Conservation (phyloP, 2,329 filamentous ascomycete species). For the Cytospora schulzeri region DNA sequence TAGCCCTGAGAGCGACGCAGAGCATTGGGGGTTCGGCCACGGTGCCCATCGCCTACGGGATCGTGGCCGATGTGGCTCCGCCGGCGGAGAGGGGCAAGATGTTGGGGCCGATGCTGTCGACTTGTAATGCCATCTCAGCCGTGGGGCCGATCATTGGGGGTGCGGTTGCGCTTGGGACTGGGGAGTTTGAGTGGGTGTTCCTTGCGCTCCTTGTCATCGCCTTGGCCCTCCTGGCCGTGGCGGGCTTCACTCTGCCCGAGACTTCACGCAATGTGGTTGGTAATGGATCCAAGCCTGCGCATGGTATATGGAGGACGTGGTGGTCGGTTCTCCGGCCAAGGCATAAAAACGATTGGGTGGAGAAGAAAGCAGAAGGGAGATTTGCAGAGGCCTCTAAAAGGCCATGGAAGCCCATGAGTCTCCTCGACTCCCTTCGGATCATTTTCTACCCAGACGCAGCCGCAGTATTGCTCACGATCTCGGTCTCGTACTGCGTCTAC, state of each 20-base stretch:
- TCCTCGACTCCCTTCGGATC: slow-evolving; percentile 51
- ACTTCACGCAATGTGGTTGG: slow-evolving; percentile 56
- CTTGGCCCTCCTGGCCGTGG: slow-evolving; percentile 44
- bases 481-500: slow-evolving; percentile 38
- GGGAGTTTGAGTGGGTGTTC: slow-evolving; percentile 62
- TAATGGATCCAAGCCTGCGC: slow-evolving; percentile 57
- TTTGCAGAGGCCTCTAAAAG: slow-evolving; percentile 37
- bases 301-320: slow-evolving; percentile 52
- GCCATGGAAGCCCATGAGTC: slow-evolving; percentile 52
- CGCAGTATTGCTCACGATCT: slow-evolving; percentile 37
- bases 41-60: no score
- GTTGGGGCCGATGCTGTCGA: no score
- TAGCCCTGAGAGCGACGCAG: no score
- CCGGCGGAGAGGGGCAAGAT: no score
- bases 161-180: slow-evolving; percentile 33
- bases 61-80: no score
- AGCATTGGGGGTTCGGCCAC: no score
- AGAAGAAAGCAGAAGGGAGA: background rate
- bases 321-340: slow-evolving; percentile 42
- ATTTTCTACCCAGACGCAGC: slow-evolving; percentile 56
- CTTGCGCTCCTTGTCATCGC: slow-evolving; percentile 61
- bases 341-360: background rate
- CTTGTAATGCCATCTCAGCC: no score
- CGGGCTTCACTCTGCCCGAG: slow-evolving; percentile 55
- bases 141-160: slow-evolving; percentile 27